Evolutionary conservation across 2,329 filamentous ascomycete species (phyloP).

Genomic region (Nothopassalora personata): DNA sequence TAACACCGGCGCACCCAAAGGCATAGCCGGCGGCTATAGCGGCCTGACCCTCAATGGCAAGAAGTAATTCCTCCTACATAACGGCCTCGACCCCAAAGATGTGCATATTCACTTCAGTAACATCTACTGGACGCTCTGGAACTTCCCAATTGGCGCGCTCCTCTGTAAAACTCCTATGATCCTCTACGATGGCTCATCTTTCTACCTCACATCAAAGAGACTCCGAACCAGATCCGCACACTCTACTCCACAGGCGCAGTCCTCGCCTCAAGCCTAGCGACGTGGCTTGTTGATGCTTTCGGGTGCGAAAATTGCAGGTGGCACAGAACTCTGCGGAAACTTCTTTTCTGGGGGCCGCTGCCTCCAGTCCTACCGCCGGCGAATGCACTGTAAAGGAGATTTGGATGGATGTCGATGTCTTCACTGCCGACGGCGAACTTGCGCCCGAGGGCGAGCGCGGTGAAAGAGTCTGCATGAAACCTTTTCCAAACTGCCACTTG

Average conservation of each 20-base stretch:
- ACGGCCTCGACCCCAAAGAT: conserved; percentile 37
- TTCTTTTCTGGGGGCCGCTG: conserved; percentile 61
- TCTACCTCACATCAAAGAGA: conserved; percentile 58
- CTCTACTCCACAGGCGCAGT: conserved; percentile 14
- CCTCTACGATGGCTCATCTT: conserved; percentile 75
- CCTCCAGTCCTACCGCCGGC: conserved; percentile 56
- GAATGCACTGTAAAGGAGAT: conserved; percentile 50
- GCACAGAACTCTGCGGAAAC: conserved; percentile 67
- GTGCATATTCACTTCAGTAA: conserved; percentile 54
- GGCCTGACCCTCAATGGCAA: conserved; percentile 52
- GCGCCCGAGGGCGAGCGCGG: conserved; percentile 61
- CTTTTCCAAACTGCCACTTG: conserved; percentile 68
- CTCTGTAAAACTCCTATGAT: conserved; percentile 56
- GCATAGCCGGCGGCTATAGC: conserved; percentile 67
- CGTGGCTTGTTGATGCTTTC: conserved; percentile 9
- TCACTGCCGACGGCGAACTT: conserved; percentile 49
- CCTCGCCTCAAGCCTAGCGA: conserved; percentile 3
- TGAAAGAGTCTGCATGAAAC: conserved; percentile 61
- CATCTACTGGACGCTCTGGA: conserved; percentile 83
- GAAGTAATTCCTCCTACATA: conserved; percentile 57
- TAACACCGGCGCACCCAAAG: conserved; percentile 75
- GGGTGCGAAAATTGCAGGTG: conserved; percentile 65
- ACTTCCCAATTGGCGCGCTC: conserved; percentile 55
- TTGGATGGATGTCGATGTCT: conserved; percentile 51
- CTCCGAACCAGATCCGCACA: conserved; percentile 25